Percentiles rank a stretch among this genome's conserved stretches.
phyloP scores from a whole-genome alignment of 164 flowering plant genomes.

The Vitis riparia region DNA sequence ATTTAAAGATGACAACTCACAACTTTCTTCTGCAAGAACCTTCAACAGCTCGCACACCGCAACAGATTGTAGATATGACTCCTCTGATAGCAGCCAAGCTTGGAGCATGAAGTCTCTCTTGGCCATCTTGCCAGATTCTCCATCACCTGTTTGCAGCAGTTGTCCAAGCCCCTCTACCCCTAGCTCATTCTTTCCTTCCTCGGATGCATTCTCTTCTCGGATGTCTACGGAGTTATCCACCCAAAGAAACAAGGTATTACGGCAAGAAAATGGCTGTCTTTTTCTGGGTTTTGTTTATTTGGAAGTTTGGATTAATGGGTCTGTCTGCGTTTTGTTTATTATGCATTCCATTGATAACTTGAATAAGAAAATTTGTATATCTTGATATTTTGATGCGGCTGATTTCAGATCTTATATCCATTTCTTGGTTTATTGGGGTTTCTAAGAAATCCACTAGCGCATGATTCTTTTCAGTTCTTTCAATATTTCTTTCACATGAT shows the following conservation, averaged over 20 bases:
- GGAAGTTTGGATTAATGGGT: not conserved
- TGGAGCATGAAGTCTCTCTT: conserved; percentile 17
- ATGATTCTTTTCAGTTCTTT: too few species aligned
- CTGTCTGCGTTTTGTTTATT: not conserved
- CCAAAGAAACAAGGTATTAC: conserved; percentile 9
- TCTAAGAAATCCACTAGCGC: too few species aligned
- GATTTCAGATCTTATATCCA: too few species aligned
- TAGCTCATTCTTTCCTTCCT: not conserved
- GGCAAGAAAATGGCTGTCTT: not conserved
- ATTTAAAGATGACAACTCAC: too few species aligned
- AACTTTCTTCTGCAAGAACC: not conserved
- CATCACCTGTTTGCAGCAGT: conserved; percentile 22
- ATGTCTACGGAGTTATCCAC: conserved; percentile 7
- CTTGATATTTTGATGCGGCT: too few species aligned
- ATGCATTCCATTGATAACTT: too few species aligned
- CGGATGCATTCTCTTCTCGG: conserved; percentile 9
- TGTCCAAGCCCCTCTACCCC: not conserved
- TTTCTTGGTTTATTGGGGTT: too few species aligned
- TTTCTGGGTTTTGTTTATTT: not conserved
- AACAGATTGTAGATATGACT: not conserved
- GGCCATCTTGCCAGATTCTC: conserved; percentile 17
- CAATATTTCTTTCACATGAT: too few species aligned
- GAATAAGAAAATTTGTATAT: too few species aligned
- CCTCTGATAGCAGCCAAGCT: not conserved
- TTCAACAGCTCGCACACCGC: too few species aligned